phyloP scores from a whole-genome alignment of 2,329 filamentous ascomycete species.

The Colletotrichum coccodes region DNA sequence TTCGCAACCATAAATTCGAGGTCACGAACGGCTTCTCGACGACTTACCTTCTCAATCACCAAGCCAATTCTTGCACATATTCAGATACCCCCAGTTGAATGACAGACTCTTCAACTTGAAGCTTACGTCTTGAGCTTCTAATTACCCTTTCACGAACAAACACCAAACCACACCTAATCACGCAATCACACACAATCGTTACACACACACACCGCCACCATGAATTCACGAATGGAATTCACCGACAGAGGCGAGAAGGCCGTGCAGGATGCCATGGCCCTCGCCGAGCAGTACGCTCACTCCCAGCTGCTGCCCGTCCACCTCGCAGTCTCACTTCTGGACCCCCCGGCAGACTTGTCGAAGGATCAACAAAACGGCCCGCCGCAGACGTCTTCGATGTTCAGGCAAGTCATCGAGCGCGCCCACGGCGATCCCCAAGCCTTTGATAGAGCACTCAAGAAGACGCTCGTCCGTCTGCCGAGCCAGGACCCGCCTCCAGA shows the following conservation, averaged over 20 bases:
- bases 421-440: conserved; percentile 92
- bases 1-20: conserved; percentile 24
- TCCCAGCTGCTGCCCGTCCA: conserved; percentile 91
- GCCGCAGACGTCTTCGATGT: conserved; percentile 77
- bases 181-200: conserved; percentile 30
- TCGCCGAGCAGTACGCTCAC: conserved; percentile 91
- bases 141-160: not conserved
- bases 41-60: not conserved
- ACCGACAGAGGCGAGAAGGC: conserved; percentile 93
- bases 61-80: conserved; percentile 9
- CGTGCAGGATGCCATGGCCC: conserved; percentile 85
- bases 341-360: conserved; percentile 78
- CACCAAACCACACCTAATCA: conserved; percentile 22
- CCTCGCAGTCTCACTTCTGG: conserved; percentile 84
- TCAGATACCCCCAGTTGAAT: conserved; percentile 28
- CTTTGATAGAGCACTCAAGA: conserved; percentile 91
- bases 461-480: conserved; percentile 87
- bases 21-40: not conserved
- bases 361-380: conserved; percentile 86
- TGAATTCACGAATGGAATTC: conserved; percentile 87
- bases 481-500: conserved; percentile 97
- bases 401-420: conserved; percentile 93
- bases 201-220: conserved; percentile 51
- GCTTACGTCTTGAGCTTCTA: conserved; percentile 28
- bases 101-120: conserved; percentile 32